Evolutionary conservation across 2,329 filamentous ascomycete genomes (phyloP).

Genomic region (Teratosphaeria viscida): DNA sequence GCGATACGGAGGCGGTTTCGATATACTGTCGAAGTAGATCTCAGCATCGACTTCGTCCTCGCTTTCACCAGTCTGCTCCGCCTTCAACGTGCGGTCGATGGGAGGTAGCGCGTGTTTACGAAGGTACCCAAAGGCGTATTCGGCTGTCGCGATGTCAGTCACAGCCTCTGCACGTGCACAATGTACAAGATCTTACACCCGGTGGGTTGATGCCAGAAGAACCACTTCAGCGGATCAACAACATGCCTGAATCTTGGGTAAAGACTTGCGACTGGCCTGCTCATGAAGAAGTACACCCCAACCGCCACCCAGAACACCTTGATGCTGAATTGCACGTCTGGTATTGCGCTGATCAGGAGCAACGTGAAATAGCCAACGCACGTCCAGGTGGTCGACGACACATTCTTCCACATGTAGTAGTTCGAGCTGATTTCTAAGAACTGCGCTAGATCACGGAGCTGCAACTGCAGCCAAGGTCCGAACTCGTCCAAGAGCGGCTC

Average conservation of each 20-base stretch:
- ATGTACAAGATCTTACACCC: background rate
- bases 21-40: conserved; percentile 3
- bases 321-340: conserved; percentile 1
- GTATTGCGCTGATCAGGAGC: conserved; percentile 2
- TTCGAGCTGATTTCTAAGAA: conserved; percentile 1
- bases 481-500: conserved; percentile 1
- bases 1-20: background rate
- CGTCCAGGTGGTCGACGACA: background rate
- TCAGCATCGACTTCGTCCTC: conserved; percentile 1
- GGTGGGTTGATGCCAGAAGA: conserved; percentile 3
- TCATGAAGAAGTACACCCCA: conserved; percentile 4
- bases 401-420: conserved; percentile 2
- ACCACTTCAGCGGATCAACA: conserved; percentile 4
- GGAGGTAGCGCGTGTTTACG: background rate
- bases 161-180: background rate
- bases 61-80: background rate
- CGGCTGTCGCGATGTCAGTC: background rate
- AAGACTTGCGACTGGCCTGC: conserved; percentile 1
- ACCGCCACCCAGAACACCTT: conserved; percentile 2
- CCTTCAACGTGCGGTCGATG: background rate
- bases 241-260: conserved; percentile 5
- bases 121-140: conserved; percentile 1
- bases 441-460: conserved; percentile 1
- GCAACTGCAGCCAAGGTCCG: conserved; percentile 2
- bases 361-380: conserved; percentile 1